Conservation (phyloP, 2,329 filamentous ascomycete genomes). For the Xenosphaeropsis pyriputrescens region DNA sequence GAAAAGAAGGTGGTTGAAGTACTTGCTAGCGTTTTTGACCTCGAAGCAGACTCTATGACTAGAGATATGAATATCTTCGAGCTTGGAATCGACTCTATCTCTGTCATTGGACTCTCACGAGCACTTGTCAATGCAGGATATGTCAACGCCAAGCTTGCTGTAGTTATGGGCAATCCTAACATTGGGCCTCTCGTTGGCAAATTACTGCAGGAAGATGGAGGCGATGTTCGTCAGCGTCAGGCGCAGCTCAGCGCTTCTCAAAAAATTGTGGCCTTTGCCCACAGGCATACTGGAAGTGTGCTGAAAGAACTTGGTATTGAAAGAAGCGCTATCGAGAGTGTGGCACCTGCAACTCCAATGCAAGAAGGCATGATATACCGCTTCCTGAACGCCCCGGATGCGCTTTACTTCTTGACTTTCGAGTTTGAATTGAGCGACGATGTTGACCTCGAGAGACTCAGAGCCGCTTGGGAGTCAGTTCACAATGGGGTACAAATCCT, state of each 20-base stretch:
- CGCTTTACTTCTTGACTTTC: constrained; percentile 69
- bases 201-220: constrained; percentile 2
- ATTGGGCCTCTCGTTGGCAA: constrained; percentile 29
- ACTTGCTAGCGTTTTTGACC: constrained; percentile 25
- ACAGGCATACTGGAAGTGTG: constrained; percentile 12
- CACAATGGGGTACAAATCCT: constrained; percentile 45
- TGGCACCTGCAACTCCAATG: constrained; percentile 71
- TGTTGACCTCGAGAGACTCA: constrained; percentile 32
- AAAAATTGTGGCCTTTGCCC: constrained; percentile 23
- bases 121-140: constrained; percentile 50
- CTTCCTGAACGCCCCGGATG: constrained; percentile 38
- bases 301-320: constrained; percentile 33
- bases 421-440: constrained; percentile 33
- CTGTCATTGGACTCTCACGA: constrained; percentile 55
- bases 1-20: constrained; percentile 34
- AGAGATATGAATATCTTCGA: constrained; percentile 65
- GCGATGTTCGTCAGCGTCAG: constrained; percentile 6
- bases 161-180: constrained; percentile 48
- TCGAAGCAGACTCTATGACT: constrained; percentile 22
- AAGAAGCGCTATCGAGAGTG: constrained; percentile 45
- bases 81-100: constrained; percentile 78
- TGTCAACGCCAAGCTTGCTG: constrained; percentile 40
- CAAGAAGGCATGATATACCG: constrained; percentile 77
- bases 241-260: constrained; percentile 20
- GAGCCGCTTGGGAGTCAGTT: constrained; percentile 39